Base-by-base conservation (phyloP, 768 basidiomycete species). In the Kwoniella shandongensis region DNA sequence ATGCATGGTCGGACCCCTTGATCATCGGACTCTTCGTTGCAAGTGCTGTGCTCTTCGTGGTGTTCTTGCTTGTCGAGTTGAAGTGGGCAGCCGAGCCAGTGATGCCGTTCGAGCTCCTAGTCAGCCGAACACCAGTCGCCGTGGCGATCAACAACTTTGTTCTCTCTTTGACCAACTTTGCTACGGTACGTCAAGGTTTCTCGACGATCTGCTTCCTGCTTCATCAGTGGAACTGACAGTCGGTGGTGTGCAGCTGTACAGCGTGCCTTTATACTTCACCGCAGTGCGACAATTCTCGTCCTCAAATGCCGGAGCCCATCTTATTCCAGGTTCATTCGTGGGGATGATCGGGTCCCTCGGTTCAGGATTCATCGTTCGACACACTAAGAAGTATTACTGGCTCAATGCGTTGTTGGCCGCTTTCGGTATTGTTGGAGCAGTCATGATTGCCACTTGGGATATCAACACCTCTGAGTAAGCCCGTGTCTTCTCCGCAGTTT, bases 241-340 rank as follows among this genome's bases (percentile, higher is more conserved):
- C 15, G 38, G 20, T 40, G 36, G 48, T 17, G 27, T 51, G 4
- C 26, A 58, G 56, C 81, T 96, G n/a, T 93, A 92, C 76, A 91
- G 89, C 72, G 81, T 89, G 20, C 91, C 91, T 5, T 76, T 94
- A 83, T 94, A 88, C 79, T 94, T 91, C 70, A 84, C 87, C 57
- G 86, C 89, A n/a, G 92, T 91, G 30, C 81, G 84, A 66, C 78
- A 88, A 29, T 79, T 81, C 55, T 83, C 84, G 17, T 82, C 91
- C n/a, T 83, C 86, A 41, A 80, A 81, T 57, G 82, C 92, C 51
- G 91, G 91, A 85, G 61, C 63, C 4, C 93, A 93, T 78, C 78
- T 99, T 20, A 79, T 97, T 32, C 91, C 93, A 17, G 92, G 94
- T 78, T 90, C 89, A 30, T 76, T 88, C 61, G 86, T 88, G 44